Percentiles rank a stretch among this genome's conserved stretches.
Evolutionary conservation across 2,329 filamentous ascomycete species (phyloP).

Genomic region (Clathrospora elynae): DNA sequence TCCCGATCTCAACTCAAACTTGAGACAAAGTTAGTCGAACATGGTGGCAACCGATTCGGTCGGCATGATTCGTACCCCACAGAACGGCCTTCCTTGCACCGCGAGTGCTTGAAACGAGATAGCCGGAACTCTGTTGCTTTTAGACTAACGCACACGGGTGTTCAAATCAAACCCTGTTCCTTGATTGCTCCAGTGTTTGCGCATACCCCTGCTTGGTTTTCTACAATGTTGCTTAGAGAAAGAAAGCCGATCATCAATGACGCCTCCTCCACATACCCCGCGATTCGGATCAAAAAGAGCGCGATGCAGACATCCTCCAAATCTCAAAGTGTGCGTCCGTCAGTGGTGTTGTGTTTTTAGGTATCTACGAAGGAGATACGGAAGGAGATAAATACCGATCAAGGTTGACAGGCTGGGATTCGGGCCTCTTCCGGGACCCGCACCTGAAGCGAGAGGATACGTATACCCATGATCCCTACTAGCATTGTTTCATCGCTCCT

Average conservation of each 20-base stretch:
- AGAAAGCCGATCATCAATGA: no score
- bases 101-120: constrained; percentile 10
- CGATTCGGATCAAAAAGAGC: no score
- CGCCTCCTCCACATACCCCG: no score
- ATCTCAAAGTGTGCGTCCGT: no score
- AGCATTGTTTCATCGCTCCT: constrained; percentile 9
- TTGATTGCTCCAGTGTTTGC: constrained; percentile 1
- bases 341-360: no score
- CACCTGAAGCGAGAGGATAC: constrained; percentile 9
- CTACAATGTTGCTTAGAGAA: no score
- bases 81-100: constrained; percentile 8
- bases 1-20: neutral
- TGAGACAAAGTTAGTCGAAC: constrained; percentile 3
- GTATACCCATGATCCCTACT: constrained; percentile 5
- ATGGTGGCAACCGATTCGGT: constrained; percentile 6
- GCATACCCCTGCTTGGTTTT: no score
- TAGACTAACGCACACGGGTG: no score
- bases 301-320: no score
- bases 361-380: no score
- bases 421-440: constrained; percentile 3
- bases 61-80: constrained; percentile 13
- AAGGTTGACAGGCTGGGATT: constrained; percentile 5
- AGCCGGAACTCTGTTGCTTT: constrained; percentile 14
- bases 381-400: no score
- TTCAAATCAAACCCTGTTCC: neutral